These are phyloP conservation scores for Naganishia kalamii DNA, from an alignment of 768 basidiomycete species.

Conservation along the genomic window DNA sequence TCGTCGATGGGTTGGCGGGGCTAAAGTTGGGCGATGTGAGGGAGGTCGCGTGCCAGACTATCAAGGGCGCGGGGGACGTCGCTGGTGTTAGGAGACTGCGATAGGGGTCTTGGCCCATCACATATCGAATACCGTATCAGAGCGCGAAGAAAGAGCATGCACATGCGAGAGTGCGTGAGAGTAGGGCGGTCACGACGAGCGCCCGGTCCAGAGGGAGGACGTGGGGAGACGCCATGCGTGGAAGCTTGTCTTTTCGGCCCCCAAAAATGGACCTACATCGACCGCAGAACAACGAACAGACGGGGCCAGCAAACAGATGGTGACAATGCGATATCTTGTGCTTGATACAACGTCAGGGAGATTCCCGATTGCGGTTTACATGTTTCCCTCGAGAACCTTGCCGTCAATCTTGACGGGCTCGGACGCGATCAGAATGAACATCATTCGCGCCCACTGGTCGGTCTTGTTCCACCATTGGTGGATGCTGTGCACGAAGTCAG, in stretches of 20 bases:
- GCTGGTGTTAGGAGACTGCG: neutral
- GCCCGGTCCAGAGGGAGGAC: no score
- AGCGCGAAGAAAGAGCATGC: neutral
- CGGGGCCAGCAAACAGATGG: no score
- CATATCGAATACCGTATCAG: no score
- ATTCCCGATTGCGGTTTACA: no score
- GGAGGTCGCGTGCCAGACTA: neutral
- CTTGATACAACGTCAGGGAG: no score
- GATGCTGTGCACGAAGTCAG: conserved; percentile 1
- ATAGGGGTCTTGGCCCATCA: no score
- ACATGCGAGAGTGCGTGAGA: neutral
- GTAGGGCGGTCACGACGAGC: no score
- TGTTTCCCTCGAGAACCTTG: conserved; percentile 12
- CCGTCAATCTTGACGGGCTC: conserved; percentile 19
- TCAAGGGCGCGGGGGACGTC: neutral
- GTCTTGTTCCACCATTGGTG: conserved; percentile 17
- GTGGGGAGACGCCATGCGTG: no score
- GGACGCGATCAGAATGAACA: conserved; percentile 20
- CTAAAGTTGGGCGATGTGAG: neutral
- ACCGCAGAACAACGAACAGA: no score
- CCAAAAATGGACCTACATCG: no score
- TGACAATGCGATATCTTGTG: no score
- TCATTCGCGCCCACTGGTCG: conserved; percentile 22
- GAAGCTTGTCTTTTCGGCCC: no score
- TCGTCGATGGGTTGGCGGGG: conserved; percentile 20